Evolutionary conservation across 2,329 filamentous ascomycete genomes (phyloP).

Genomic region (Zelopaecilomyces penicillatus): DNA sequence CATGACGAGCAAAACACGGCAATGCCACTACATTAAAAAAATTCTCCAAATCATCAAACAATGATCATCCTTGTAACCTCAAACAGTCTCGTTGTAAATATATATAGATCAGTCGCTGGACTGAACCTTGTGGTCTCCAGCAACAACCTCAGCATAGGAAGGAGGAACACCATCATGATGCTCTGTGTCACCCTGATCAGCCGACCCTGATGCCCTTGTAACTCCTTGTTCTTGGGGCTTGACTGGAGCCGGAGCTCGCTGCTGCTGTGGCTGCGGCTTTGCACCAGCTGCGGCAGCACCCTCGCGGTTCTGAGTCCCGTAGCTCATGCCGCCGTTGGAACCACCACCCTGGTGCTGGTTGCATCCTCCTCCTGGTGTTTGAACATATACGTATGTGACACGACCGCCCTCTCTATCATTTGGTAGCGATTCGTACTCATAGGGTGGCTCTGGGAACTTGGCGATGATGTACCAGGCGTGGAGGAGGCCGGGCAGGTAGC

Average conservation of each 20-base stretch:
- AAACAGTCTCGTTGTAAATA: too few species aligned
- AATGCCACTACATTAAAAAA: too few species aligned
- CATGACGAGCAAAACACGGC: too few species aligned
- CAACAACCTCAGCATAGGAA: conserved; percentile 82
- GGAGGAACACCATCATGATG: conserved; percentile 49
- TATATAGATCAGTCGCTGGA: conserved; percentile 18
- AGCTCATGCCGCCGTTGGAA: conserved; percentile 9
- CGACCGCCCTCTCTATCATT: conserved; percentile 38
- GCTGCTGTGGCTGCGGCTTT: not conserved
- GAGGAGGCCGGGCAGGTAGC: conserved; percentile 76
- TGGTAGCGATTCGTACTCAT: conserved; percentile 59
- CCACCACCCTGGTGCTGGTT: conserved; percentile 20
- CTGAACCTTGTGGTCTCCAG: conserved; percentile 88
- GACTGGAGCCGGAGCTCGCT: conserved; percentile 4
- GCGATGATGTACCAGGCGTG: conserved; percentile 98
- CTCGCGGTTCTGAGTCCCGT: conserved; percentile 11
- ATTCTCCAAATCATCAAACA: too few species aligned
- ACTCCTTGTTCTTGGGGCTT: conserved; percentile 24
- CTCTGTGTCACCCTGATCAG: conserved; percentile 24
- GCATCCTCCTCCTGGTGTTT: conserved; percentile 32
- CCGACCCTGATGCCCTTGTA: conserved; percentile 31
- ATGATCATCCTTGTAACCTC: too few species aligned
- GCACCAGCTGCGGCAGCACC: conserved; percentile 24
- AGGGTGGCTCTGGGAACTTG: conserved; percentile 68
- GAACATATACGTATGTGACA: conserved; percentile 73